Evolutionary conservation across 2,329 filamentous ascomycete genomes (phyloP).

Genomic region (Stenocarpella maydis): DNA sequence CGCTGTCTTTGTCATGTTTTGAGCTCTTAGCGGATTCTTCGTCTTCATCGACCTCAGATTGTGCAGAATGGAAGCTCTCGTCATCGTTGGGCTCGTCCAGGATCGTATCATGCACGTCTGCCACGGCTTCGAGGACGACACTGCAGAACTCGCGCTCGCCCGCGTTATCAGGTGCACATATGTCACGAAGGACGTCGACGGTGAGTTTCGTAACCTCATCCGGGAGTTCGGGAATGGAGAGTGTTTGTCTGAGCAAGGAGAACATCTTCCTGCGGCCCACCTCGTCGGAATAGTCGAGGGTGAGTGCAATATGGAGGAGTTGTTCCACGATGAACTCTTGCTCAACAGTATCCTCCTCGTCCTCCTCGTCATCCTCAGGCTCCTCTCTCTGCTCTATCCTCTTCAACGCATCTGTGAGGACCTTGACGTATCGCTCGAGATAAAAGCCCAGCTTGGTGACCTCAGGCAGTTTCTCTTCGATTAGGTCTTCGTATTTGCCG

Average conservation of each 20-base stretch:
- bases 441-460: constrained; percentile 91
- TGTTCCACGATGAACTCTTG: constrained; percentile 97
- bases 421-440: constrained; percentile 80
- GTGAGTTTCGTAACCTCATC: constrained; percentile 92
- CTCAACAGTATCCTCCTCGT: constrained; percentile 85
- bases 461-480: constrained; percentile 95
- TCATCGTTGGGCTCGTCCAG: constrained; percentile 65
- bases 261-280: constrained; percentile 97
- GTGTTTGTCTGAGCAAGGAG: constrained; percentile 81
- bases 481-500: constrained; percentile 75
- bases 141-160: constrained; percentile 86
- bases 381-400: constrained; percentile 61
- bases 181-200: constrained; percentile 80
- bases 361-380: constrained; percentile 68
- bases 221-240: constrained; percentile 86
- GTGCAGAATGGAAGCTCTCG: constrained; percentile 95
- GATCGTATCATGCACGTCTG: constrained; percentile 96
- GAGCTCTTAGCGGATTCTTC: constrained; percentile 60
- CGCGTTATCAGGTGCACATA: constrained; percentile 77
- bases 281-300: constrained; percentile 97
- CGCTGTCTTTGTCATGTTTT: constrained; percentile 51
- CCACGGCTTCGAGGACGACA: constrained; percentile 89
- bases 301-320: constrained; percentile 88
- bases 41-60: constrained; percentile 80
- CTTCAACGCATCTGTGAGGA: constrained; percentile 70